Conservation (phyloP, 2,329 filamentous ascomycete species). For the Claviceps capensis region DNA sequence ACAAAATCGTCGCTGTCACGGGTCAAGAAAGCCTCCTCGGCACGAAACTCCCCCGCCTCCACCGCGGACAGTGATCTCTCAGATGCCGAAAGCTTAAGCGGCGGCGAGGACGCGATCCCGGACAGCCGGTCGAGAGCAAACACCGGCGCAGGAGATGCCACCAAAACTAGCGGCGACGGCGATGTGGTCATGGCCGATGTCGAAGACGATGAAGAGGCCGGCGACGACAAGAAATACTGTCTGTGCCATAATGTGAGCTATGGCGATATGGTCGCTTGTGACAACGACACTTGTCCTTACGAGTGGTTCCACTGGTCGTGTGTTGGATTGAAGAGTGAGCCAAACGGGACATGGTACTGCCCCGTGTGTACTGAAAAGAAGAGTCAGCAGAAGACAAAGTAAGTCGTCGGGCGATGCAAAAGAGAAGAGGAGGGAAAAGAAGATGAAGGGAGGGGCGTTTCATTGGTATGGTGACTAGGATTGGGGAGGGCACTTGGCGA, state of each 20-base stretch:
- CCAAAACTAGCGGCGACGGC: slow-evolving; percentile 27
- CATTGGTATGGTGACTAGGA: no score
- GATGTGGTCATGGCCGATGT: slow-evolving; percentile 42
- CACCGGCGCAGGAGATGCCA: slow-evolving; percentile 16
- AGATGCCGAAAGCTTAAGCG: slow-evolving; percentile 44
- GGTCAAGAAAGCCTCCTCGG: slow-evolving; percentile 40
- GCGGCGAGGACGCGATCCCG: slow-evolving; percentile 30
- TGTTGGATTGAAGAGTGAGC: slow-evolving; percentile 54
- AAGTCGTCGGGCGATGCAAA: not conserved
- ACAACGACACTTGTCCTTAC: slow-evolving; percentile 66
- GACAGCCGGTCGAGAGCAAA: slow-evolving; percentile 20
- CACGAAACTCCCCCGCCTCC: slow-evolving; percentile 48
- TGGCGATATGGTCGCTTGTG: slow-evolving; percentile 80
- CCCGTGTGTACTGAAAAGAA: slow-evolving; percentile 44
- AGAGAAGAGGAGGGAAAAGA: no score
- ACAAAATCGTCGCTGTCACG: slow-evolving; percentile 49
- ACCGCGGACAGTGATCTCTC: slow-evolving; percentile 52
- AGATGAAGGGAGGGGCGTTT: no score
- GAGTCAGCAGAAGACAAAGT: slow-evolving; percentile 29
- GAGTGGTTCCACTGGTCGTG: slow-evolving; percentile 85
- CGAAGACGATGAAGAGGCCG: slow-evolving; percentile 52
- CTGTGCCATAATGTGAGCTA: slow-evolving; percentile 72
- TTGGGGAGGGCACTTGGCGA: no score
- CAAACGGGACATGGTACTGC: slow-evolving; percentile 55
- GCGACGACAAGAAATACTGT: slow-evolving; percentile 71